phyloP scores from a whole-genome alignment of 2,329 filamentous ascomycete genomes.

The Arthrobotrys pseudoclavata region DNA sequence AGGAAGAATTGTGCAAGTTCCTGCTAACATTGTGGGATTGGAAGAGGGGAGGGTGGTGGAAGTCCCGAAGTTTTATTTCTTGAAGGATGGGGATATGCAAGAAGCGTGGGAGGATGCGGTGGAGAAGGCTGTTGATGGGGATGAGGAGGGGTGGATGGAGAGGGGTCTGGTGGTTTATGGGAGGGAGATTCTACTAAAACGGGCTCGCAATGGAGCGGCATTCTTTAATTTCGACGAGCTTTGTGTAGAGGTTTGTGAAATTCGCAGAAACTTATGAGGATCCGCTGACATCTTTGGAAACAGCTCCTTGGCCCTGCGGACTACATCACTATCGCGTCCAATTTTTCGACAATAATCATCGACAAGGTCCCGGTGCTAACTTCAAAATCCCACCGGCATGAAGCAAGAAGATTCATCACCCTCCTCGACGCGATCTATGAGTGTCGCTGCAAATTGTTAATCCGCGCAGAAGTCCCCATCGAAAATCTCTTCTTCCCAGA shows the following conservation, averaged over 20 bases:
- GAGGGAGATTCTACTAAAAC: slow-evolving; percentile 73
- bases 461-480: slow-evolving; percentile 76
- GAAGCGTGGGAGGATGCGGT: slow-evolving; percentile 47
- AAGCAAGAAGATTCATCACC: slow-evolving; percentile 83
- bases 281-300: slow-evolving; percentile 46
- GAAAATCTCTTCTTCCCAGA: slow-evolving; percentile 85
- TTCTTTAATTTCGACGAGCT: slow-evolving; percentile 78
- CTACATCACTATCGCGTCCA: slow-evolving; percentile 84
- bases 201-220: slow-evolving; percentile 72
- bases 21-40: background rate
- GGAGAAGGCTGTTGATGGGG: background rate
- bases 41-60: slow-evolving; percentile 57
- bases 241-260: slow-evolving; percentile 67
- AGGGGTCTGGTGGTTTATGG: slow-evolving; percentile 73
- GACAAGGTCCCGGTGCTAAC: slow-evolving; percentile 78
- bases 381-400: slow-evolving; percentile 77
- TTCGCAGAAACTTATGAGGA: background rate
- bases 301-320: slow-evolving; percentile 79
- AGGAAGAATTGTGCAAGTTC: slow-evolving; percentile 62
- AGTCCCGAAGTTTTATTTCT: slow-evolving; percentile 56
- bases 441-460: slow-evolving; percentile 80
- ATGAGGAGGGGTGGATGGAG: slow-evolving; percentile 66
- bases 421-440: slow-evolving; percentile 85
- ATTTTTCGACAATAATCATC: slow-evolving; percentile 82
- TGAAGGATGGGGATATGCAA: slow-evolving; percentile 40